A percentile compares a stretch with the other conserved stretches of the same genome.
Conservation (phyloP, 2,329 filamentous ascomycete species). For the Sporothrix brunneoviolacea region DNA sequence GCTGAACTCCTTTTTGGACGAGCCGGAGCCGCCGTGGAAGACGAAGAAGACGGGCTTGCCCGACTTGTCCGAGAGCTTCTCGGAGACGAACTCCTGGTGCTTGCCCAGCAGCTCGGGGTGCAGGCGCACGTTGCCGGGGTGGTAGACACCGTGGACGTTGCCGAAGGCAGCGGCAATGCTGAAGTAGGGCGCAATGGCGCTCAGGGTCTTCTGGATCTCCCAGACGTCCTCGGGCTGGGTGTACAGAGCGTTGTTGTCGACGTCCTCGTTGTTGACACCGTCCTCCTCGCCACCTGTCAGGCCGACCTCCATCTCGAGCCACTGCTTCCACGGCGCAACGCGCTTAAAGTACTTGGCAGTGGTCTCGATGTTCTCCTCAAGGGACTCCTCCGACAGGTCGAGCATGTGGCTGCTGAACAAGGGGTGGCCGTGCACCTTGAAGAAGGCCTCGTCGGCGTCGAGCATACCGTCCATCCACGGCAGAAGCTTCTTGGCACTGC, state of each 20-base stretch:
- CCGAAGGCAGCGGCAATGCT: conserved; percentile 97
- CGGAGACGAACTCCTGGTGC: conserved; percentile 88
- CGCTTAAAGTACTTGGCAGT: conserved; percentile 92
- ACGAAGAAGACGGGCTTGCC: conserved; percentile 98
- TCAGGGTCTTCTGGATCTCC: conserved; percentile 80
- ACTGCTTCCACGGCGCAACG: conserved; percentile 94
- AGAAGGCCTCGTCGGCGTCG: conserved; percentile 88
- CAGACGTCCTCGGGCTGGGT: conserved; percentile 96
- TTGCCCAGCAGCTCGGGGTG: conserved; percentile 93
- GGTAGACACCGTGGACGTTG: conserved; percentile 97
- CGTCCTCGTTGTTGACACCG: conserved; percentile 90
- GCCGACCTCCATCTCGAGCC: conserved; percentile 95
- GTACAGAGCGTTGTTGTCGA: conserved; percentile 96
- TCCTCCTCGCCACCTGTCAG: conserved; percentile 58
- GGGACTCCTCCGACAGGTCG: conserved; percentile 85
- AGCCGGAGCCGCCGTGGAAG: conserved; percentile 97
- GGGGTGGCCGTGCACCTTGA: conserved; percentile 87
- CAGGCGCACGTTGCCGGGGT: conserved; percentile 74
- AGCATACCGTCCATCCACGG: conserved; percentile 97
- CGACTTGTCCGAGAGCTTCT: conserved; percentile 63
- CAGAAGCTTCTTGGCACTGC: conserved; percentile 91
- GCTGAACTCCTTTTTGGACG: conserved; percentile 80
- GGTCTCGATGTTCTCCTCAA: conserved; percentile 85
- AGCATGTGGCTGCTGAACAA: conserved; percentile 96
- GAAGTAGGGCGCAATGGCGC: conserved; percentile 88